phyloP scores from a whole-genome alignment of 2,329 filamentous ascomycete genomes.

The Penicillium sp. region DNA sequence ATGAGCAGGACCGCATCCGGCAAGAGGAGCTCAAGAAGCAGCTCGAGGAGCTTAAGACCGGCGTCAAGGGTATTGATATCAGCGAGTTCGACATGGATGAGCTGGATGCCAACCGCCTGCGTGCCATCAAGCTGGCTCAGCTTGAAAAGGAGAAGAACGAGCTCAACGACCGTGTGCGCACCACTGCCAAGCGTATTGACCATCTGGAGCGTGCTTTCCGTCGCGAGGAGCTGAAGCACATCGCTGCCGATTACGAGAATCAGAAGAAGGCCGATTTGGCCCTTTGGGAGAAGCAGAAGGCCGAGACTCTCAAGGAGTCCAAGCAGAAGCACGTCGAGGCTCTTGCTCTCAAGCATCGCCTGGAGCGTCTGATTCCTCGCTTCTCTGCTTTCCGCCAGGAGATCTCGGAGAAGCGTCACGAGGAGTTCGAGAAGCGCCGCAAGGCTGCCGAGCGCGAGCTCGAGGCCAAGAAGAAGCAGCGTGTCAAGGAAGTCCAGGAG shows the following conservation, averaged over 20 bases:
- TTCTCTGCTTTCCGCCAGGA: constrained; percentile 82
- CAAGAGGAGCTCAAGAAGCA: constrained; percentile 93
- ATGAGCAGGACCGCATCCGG: constrained; percentile 84
- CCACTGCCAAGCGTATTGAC: constrained; percentile 93
- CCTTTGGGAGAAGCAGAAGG: constrained; percentile 76
- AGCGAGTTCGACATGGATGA: constrained; percentile 72
- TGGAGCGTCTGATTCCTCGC: constrained; percentile 75
- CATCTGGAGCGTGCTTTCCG: constrained; percentile 96
- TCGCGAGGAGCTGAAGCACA: constrained; percentile 91
- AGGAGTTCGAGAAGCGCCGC: constrained; percentile 93
- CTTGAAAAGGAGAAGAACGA: constrained; percentile 98
- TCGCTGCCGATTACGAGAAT: constrained; percentile 77
- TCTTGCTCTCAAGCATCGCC: constrained; percentile 88
- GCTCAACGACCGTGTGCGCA: constrained; percentile 82
- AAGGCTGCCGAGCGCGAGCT: constrained; percentile 89
- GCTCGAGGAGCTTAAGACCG: constrained; percentile 85
- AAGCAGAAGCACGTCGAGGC: constrained; percentile 89
- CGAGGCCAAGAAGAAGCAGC: constrained; percentile 82
- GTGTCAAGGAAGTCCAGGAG: constrained; percentile 86
- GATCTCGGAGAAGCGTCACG: constrained; percentile 81
- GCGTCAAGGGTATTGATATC: constrained; percentile 75
- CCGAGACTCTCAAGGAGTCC: constrained; percentile 73
- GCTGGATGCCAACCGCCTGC: constrained; percentile 84
- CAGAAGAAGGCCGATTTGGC: constrained; percentile 77
- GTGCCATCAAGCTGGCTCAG: constrained; percentile 90